A percentile compares a stretch with the other conserved stretches of the same genome.
phyloP scores from a whole-genome alignment of 371 early-diverging fungal genomes.

The Mucor indicus region DNA sequence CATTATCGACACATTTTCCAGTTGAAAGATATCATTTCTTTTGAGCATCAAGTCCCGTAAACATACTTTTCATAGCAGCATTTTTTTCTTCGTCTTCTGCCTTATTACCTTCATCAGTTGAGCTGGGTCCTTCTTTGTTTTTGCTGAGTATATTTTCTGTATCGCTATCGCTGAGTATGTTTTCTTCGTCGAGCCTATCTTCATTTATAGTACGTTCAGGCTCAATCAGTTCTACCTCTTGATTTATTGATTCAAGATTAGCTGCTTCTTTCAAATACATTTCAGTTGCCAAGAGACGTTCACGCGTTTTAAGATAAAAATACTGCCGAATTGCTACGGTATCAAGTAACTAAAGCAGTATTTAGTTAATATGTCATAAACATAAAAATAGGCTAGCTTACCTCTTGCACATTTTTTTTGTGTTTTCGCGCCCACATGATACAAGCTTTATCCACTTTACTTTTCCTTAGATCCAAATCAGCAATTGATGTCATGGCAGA shows the following conservation, averaged over 20 bases:
- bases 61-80: too few relatives aligned
- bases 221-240: constrained; percentile 1
- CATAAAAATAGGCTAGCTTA: background rate
- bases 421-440: constrained; percentile 2
- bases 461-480: constrained; percentile 2
- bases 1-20: constrained; percentile 8
- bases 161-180: background rate
- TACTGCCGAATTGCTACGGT: background rate
- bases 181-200: background rate
- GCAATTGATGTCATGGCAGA: background rate
- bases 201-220: background rate
- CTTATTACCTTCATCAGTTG: background rate
- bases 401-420: background rate
- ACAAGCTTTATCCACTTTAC: constrained; percentile 1
- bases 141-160: background rate
- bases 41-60: background rate
- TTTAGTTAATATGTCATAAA: constrained; percentile 2
- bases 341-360: constrained; percentile 2
- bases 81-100: background rate
- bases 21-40: constrained; percentile 10
- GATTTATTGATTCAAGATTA: background rate
- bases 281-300: constrained; percentile 1
- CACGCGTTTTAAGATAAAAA: background rate
- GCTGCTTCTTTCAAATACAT: constrained; percentile 1
- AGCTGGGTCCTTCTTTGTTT: background rate